phyloP scores from a whole-genome alignment of 768 basidiomycete genomes.

The Lepiota brunneoincarnata region DNA sequence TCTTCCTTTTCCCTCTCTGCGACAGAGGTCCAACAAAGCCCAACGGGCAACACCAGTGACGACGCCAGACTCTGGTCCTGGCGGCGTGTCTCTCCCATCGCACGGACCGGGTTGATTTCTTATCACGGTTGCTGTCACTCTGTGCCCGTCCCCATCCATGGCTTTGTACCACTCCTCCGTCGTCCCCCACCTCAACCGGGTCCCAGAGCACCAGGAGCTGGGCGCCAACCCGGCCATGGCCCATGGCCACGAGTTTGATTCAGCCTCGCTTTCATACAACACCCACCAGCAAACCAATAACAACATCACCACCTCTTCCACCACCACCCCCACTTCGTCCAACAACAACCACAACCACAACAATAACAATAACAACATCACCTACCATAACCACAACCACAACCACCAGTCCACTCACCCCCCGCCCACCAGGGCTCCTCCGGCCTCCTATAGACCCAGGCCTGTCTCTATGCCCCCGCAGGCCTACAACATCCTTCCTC shows the following conservation, averaged over 20 bases:
- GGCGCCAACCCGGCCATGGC: slow-evolving; percentile 43
- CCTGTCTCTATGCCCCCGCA: slow-evolving; percentile 80
- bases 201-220: slow-evolving; percentile 45
- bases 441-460: slow-evolving; percentile 46
- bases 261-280: slow-evolving; percentile 31
- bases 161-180: slow-evolving; percentile 47
- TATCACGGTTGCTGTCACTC: background rate
- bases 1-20: background rate
- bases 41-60: background rate
- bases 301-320: slow-evolving; percentile 38
- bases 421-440: slow-evolving; percentile 20
- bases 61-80: too few species aligned
- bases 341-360: slow-evolving; percentile 15
- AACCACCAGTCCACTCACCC: slow-evolving; percentile 20
- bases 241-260: slow-evolving; percentile 63
- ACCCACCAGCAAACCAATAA: too few species aligned
- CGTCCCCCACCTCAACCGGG: slow-evolving; percentile 43
- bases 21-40: slow-evolving; percentile 1
- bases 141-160: slow-evolving; percentile 22
- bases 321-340: slow-evolving; percentile 20
- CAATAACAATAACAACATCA: slow-evolving; percentile 7
- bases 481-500: slow-evolving; percentile 26
- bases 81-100: background rate
- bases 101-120: slow-evolving; percentile 6
- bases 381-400: slow-evolving; percentile 23